phyloP scores from a whole-genome alignment of 1,284 basidiomycete genomes.

The Trichosporon sp. region DNA sequence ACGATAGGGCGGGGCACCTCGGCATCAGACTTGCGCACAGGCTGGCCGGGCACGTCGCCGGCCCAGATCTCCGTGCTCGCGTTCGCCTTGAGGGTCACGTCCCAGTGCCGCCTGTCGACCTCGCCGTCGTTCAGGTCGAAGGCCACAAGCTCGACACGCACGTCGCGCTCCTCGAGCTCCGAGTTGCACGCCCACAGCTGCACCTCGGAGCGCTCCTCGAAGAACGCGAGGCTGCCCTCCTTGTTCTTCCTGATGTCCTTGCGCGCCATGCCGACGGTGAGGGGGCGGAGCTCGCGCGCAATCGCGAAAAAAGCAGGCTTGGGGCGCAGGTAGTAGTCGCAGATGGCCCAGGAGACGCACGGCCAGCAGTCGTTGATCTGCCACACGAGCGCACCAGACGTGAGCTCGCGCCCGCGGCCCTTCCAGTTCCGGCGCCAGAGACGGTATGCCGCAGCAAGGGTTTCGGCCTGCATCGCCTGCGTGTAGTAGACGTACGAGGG shows the following conservation, averaged over 20 bases:
- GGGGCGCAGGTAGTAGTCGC: conserved; percentile 73
- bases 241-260: conserved; percentile 67
- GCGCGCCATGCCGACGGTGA: conserved; percentile 71
- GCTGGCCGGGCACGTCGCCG: conserved; percentile 68
- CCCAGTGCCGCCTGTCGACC: conserved; percentile 61
- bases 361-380: conserved; percentile 84
- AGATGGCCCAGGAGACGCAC: conserved; percentile 75
- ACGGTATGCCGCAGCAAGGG: conserved; percentile 69
- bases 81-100: conserved; percentile 68
- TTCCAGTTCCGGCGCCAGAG: conserved; percentile 76
- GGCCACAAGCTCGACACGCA: conserved; percentile 66
- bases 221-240: conserved; percentile 66
- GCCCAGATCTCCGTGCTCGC: conserved; percentile 78
- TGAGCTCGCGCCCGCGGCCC: conserved; percentile 70
- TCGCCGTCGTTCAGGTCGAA: conserved; percentile 63
- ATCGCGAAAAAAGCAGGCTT: conserved; percentile 75
- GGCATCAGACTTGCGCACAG: conserved; percentile 66
- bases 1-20: conserved; percentile 70
- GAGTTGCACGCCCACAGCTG: conserved; percentile 85
- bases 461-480: conserved; percentile 81
- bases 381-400: conserved; percentile 77
- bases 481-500: conserved; percentile 81
- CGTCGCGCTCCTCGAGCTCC: conserved; percentile 64
- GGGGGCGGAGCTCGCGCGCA: conserved; percentile 68
- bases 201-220: conserved; percentile 63